Evolutionary conservation across 2,329 filamentous ascomycete genomes (phyloP).

Genomic region (Hymenoscyphus fraxineus): DNA sequence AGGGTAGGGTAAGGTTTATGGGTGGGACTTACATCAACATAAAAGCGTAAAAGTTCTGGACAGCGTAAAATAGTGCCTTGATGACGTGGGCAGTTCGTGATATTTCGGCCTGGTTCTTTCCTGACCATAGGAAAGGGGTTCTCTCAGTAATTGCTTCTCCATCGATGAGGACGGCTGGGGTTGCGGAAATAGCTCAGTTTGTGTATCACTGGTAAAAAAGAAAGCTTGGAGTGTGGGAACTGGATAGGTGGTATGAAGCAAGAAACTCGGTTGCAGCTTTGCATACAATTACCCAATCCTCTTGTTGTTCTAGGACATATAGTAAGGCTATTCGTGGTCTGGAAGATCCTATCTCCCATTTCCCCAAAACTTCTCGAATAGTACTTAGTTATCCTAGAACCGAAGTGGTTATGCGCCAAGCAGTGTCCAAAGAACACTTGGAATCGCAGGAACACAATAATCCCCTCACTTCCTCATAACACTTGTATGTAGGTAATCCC

Average conservation of each 20-base stretch:
- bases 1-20: neutral
- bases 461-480: neutral
- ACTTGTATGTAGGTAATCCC: neutral
- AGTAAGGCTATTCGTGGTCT: too few relatives aligned
- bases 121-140: conserved; percentile 65
- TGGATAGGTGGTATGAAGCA: neutral
- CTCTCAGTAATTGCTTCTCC: conserved; percentile 51
- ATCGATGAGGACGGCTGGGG: conserved; percentile 12
- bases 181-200: conserved; percentile 28
- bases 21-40: conserved; percentile 89
- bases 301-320: too few relatives aligned
- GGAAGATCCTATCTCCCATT: too few relatives aligned
- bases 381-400: too few relatives aligned
- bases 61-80: conserved; percentile 79
- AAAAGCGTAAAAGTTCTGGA: conserved; percentile 98
- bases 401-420: too few relatives aligned
- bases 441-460: neutral
- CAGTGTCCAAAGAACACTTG: too few relatives aligned
- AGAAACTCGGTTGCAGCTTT: too few relatives aligned
- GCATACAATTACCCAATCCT: too few relatives aligned
- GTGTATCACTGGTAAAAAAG: conserved; percentile 6
- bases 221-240: neutral
- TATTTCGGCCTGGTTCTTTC: conserved; percentile 60
- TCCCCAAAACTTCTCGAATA: too few relatives aligned
- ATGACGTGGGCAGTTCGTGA: conserved; percentile 69